phyloP scores from a whole-genome alignment of 2,329 filamentous ascomycete species.

The Colletotrichum sp. region DNA sequence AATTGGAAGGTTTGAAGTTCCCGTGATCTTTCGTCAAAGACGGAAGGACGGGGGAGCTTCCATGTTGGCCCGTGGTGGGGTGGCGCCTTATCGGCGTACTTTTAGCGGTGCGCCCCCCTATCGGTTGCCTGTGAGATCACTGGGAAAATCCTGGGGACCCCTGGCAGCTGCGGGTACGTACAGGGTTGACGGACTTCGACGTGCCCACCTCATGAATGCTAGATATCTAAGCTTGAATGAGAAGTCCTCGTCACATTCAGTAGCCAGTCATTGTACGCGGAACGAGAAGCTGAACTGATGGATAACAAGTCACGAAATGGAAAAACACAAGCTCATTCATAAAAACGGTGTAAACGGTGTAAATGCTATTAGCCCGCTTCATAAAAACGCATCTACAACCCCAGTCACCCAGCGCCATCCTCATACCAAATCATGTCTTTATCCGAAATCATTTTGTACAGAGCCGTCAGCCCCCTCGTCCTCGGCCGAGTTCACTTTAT shows the following conservation, averaged over 20 bases:
- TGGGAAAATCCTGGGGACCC: not conserved
- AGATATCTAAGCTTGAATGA: not conserved
- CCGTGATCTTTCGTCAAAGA: not conserved
- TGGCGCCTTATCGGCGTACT: not conserved
- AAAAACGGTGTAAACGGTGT: not conserved
- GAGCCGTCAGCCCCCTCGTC: constrained; percentile 13
- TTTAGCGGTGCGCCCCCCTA: not conserved
- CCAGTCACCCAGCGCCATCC: not conserved
- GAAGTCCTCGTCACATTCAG: not conserved
- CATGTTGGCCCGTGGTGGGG: not conserved
- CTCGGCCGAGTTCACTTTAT: constrained; percentile 19
- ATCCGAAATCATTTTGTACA: constrained; percentile 23
- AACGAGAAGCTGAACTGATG: rapidly evolving
- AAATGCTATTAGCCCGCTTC: constrained; percentile 18
- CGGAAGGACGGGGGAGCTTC: not conserved
- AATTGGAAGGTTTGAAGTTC: not conserved
- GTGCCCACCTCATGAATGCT: not conserved
- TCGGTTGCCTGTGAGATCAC: constrained; percentile 20
- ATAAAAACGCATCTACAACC: constrained; percentile 3
- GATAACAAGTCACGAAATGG: not conserved
- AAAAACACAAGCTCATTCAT: not conserved
- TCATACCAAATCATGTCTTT: not conserved
- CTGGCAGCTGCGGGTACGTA: not conserved
- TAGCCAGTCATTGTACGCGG: not conserved
- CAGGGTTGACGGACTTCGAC: not conserved